These are phyloP conservation scores for Ganoderma leucocontextum DNA, from an alignment of 1,284 basidiomycete species.

Conservation along the genomic window DNA sequence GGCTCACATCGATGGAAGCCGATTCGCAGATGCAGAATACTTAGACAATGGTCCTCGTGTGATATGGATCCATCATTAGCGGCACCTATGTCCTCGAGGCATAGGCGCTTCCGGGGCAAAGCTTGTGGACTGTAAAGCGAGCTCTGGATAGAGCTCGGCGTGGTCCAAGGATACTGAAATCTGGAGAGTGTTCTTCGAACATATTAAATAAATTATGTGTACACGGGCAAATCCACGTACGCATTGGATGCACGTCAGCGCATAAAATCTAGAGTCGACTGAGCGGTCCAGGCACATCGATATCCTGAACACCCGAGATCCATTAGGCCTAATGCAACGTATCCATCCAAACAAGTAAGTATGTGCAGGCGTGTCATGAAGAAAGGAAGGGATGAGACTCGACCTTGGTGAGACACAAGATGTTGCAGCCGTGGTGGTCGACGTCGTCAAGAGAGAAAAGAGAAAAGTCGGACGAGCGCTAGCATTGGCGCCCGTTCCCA, in stretches of 20 bases:
- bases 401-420: too few species aligned
- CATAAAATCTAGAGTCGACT: not conserved
- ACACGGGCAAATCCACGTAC: not conserved
- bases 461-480: too few species aligned
- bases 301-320: not conserved
- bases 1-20: not conserved
- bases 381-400: not conserved
- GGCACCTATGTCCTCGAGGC: not conserved
- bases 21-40: not conserved
- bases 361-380: not conserved
- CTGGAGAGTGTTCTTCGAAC: not conserved
- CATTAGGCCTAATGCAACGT: not conserved
- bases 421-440: not conserved
- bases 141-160: not conserved
- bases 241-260: not conserved
- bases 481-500: too few species aligned
- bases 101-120: not conserved
- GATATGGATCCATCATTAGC: not conserved
- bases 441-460: not conserved
- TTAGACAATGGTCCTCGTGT: not conserved
- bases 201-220: too few species aligned
- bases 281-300: not conserved
- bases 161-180: not conserved
- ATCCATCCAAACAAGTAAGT: not conserved
- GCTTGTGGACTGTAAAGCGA: not conserved